phyloP scores from a whole-genome alignment of 768 basidiomycete species.

The Serendipita indica region DNA sequence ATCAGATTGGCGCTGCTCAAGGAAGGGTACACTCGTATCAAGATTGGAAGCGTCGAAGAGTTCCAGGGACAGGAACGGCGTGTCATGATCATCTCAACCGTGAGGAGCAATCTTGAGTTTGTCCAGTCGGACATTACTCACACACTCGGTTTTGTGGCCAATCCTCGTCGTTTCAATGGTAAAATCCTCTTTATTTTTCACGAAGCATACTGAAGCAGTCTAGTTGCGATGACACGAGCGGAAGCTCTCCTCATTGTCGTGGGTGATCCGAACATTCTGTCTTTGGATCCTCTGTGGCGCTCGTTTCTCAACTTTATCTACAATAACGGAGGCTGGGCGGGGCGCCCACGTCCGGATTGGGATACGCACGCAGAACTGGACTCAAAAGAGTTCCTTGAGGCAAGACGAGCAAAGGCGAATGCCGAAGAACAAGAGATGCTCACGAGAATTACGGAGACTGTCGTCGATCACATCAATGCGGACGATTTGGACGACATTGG shows the following conservation, averaged over 20 bases:
- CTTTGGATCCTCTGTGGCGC: conserved; percentile 45
- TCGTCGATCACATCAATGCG: not conserved
- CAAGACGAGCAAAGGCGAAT: not conserved
- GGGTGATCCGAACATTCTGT: conserved; percentile 43
- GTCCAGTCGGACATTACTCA: conserved; percentile 37
- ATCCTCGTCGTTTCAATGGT: conserved; percentile 45
- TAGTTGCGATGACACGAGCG: conserved; percentile 53
- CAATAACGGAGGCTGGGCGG: conserved; percentile 37
- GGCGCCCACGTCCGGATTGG: conserved; percentile 18
- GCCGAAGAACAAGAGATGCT: not conserved
- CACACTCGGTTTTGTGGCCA: conserved; percentile 44
- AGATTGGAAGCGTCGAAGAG: conserved; percentile 28
- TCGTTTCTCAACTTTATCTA: conserved; percentile 44
- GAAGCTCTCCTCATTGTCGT: conserved; percentile 48
- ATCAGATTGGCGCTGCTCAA: conserved; percentile 20
- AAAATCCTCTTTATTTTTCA: conserved; percentile 15
- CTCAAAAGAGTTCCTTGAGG: not conserved
- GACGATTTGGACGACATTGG: not conserved
- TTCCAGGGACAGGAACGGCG: conserved; percentile 39
- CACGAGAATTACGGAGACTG: not conserved
- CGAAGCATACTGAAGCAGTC: not conserved
- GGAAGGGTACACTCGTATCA: conserved; percentile 16
- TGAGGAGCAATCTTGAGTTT: conserved; percentile 37
- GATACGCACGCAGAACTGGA: not conserved
- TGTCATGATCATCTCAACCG: conserved; percentile 44